Conservation (phyloP, 805 yeast species). For the Metschnikowia lochheadii region DNA sequence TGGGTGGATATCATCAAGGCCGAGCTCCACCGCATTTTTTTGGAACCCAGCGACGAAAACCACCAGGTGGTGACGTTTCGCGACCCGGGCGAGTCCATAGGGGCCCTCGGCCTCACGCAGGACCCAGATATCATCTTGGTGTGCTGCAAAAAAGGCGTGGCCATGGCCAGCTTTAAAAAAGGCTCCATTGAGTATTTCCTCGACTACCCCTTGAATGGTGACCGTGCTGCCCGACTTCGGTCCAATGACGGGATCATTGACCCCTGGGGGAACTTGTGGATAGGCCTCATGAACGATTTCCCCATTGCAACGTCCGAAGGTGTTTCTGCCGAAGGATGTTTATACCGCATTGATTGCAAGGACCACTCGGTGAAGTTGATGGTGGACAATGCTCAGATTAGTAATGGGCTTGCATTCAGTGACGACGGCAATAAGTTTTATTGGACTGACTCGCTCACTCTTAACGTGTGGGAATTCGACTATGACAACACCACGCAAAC, state of each 20-base stretch:
- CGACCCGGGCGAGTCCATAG: constrained; percentile 46
- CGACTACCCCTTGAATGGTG: constrained; percentile 30
- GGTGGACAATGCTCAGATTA: constrained; percentile 40
- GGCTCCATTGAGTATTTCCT: constrained; percentile 37
- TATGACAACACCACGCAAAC: constrained; percentile 28
- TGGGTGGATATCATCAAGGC: constrained; percentile 47
- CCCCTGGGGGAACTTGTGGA: constrained; percentile 70
- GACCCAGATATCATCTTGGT: constrained; percentile 48
- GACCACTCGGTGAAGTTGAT: constrained; percentile 30
- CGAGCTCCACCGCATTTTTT: constrained; percentile 34
- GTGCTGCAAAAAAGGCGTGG: constrained; percentile 67
- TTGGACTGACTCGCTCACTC: constrained; percentile 41
- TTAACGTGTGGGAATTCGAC: constrained; percentile 35
- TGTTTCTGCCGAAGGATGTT: constrained; percentile 48
- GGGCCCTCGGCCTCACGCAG: constrained; percentile 67
- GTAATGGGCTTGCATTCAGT: constrained; percentile 59
- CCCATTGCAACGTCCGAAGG: constrained; percentile 24
- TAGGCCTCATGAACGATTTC: constrained; percentile 75
- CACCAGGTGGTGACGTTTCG: constrained; percentile 40
- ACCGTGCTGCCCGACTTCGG: constrained; percentile 23
- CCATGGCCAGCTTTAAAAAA: constrained; percentile 44
- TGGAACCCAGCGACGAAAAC: constrained; percentile 13
- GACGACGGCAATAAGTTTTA: constrained; percentile 26
- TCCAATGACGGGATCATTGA: constrained; percentile 85
- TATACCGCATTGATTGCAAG: constrained; percentile 32